Evolutionary conservation across 768 basidiomycete genomes (phyloP).

Genomic region (Naganishia friedmannii): DNA sequence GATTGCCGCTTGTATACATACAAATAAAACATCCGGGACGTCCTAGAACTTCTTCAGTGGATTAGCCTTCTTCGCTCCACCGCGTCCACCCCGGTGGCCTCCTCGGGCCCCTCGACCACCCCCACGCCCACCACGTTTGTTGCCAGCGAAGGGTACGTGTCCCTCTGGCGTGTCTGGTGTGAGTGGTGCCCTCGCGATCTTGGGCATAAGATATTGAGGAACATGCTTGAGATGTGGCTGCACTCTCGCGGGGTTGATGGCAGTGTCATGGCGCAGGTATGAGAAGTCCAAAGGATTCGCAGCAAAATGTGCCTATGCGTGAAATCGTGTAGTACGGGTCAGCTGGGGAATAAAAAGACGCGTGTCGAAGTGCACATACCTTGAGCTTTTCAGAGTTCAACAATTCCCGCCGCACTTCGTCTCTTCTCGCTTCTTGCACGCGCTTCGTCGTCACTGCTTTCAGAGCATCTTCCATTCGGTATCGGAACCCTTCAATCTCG

Average conservation of each 20-base stretch:
- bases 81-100: conserved; percentile 56
- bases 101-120: conserved; percentile 57
- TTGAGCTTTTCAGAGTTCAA: conserved; percentile 95
- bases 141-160: conserved; percentile 67
- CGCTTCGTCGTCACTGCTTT: conserved; percentile 79
- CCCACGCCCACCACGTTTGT: conserved; percentile 58
- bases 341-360: not conserved
- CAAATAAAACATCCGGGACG: not conserved
- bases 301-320: conserved; percentile 84
- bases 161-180: conserved; percentile 53
- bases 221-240: conserved; percentile 96
- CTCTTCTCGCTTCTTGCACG: conserved; percentile 84
- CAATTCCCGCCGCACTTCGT: conserved; percentile 88
- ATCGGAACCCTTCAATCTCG: conserved; percentile 91
- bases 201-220: conserved; percentile 85
- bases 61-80: conserved; percentile 68
- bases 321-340: not conserved
- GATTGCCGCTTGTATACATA: not conserved
- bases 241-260: conserved; percentile 80
- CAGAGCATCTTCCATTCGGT: conserved; percentile 95
- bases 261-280: conserved; percentile 88
- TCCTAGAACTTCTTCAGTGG: conserved; percentile 70
- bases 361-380: conserved; percentile 56
- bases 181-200: conserved; percentile 62
- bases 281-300: conserved; percentile 92